Base-by-base conservation (phyloP, 2,329 filamentous ascomycete species). In the Aspergillus bombycis region DNA sequence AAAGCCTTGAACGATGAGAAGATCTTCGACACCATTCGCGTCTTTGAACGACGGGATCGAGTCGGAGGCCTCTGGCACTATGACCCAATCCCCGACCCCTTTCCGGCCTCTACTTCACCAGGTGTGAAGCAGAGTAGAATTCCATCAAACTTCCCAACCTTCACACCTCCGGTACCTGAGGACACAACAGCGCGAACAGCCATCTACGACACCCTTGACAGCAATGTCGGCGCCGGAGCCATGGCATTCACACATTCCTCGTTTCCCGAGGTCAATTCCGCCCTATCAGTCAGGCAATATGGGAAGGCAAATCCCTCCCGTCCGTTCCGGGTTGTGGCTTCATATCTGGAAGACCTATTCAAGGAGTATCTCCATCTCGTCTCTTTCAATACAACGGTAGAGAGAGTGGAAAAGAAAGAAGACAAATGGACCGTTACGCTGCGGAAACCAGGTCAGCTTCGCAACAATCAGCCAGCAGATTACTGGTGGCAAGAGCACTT, bases 401-500 rank as follows among this genome's bases (percentile, higher is more conserved):
- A 76, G 46, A 64, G 62, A 0, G 67, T 69, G 14, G 67, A 68
- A 32, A 72, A 71, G 52, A 60, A 58, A 21, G 63, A 56, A 12
- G 48, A 62, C 1, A 67, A 74, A 64, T 78, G 77, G 77, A 64
- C 65, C 2, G 58, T 79, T 0, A 74, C 72, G 0, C 66, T 78
- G 12, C 70, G 75, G 2, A 66, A 68, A 32, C 60, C 58, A 1
- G 66, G 62, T 1, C 64, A 67, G n/a, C 50, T 61, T 2, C 58
- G 58, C 19, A 55, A 62, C 9, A 61, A 46, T n/a, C 60, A 46
- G n/a, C 56, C 32, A 1, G 65, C 59, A 11, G 72, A 78, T 56
- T 70, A 74, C 66, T 79, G 77, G 78, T 78, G 77, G 79, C 64
- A 72, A 26, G 75, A 82, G 64, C 66, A 63, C 0, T 81, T 81